Conservation (phyloP, 345 rosid species). For the Citrus unshiu region DNA sequence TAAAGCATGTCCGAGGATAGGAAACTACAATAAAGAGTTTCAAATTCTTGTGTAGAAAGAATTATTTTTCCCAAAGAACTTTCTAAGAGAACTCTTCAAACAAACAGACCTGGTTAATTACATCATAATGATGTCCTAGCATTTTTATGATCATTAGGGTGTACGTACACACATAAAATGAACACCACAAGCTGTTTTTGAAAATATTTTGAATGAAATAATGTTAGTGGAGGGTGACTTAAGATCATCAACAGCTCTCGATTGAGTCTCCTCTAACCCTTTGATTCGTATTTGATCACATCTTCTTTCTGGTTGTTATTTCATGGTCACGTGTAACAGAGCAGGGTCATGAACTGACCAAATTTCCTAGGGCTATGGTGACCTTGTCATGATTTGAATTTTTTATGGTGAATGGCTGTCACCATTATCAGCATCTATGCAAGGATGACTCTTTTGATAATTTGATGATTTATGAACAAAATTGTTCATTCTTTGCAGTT, state of each 20-base stretch:
- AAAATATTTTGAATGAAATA: background rate
- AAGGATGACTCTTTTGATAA: background rate
- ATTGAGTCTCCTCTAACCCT: background rate
- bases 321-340: background rate
- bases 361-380: background rate
- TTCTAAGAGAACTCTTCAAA: no score
- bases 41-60: no score
- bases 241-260: background rate
- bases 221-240: background rate
- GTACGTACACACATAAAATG: no score
- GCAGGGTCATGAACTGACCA: background rate
- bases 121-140: no score
- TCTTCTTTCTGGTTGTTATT: background rate
- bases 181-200: background rate
- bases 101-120: no score
- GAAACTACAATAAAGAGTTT: no score
- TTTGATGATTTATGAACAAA: background rate
- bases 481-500: slow-evolving; percentile 28
- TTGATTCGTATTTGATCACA: background rate
- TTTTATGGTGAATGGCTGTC: background rate
- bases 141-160: no score
- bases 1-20: no score
- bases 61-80: no score
- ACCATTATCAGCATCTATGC: background rate
- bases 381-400: background rate